Evolutionary conservation across 1,284 basidiomycete species (phyloP), one percentile per base, ranked within the genome.

Genomic region (Moesziomyces sp.): DNA sequence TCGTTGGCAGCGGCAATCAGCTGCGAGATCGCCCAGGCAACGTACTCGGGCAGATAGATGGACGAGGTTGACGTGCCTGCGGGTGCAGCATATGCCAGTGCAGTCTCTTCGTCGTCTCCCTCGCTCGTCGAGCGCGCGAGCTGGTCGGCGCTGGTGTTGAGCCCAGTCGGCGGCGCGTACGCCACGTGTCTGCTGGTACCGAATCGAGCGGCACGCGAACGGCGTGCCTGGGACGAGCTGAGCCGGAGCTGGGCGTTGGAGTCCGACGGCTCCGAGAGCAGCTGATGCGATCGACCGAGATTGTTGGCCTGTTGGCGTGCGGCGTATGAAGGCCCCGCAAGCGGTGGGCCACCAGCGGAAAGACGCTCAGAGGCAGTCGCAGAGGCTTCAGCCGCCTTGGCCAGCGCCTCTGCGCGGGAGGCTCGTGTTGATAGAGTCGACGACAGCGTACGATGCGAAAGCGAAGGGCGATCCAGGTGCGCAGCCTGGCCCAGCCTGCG

Each of bases 1-100:
- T 64, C 58, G 48, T 67, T 69, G 23, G 72, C 54, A 3, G 58
- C 59, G 3, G 66, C 53, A 38, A 74, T 74, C 26, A 69, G 62
- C 43, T 74, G 72, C 5, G 62, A 58, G 40, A 74, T 69, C 18
- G 66, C 72, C 67, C 72, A 70, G 10, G 52, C 55, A 21, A 74
- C 72, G 46, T 70, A 74, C 21, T 70, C 63, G 26, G 72, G 72
- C 14, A 74, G 38, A 26, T 70, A 61, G 18, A 74, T 70, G 2
- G 64, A 66, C 14, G 62, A 61, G 1, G 60, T 64, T 1, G 69
- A 72, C 3, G 56, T 62, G 18, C 69, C 59, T 7, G 63, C 63
- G 8, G 63, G 59, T 13, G 69, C 51, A 30, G 69, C 63, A 24
- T 72, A 72, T 3, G 46, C 28, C 3, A 63, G 53, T 16, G 52